Percentiles rank a stretch among this genome's conserved stretches.
These are phyloP conservation scores for Blastobotrys chiropterorum DNA, from an alignment of 805 yeast species.

Conservation along the genomic window DNA sequence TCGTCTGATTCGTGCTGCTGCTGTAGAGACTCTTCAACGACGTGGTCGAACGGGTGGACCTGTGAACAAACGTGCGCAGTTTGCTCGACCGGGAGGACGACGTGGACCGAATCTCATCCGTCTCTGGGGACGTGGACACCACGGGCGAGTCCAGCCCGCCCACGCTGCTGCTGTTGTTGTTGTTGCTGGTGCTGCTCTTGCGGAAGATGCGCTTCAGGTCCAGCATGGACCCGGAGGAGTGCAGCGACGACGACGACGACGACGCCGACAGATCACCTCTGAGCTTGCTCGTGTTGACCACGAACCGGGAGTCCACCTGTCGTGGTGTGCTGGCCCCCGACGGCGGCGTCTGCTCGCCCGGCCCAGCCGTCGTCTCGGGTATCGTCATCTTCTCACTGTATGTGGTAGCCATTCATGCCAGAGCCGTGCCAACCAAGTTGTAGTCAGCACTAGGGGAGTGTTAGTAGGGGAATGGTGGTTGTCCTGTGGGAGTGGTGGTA, in stretches of 20 bases:
- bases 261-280: conserved; percentile 20
- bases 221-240: conserved; percentile 31
- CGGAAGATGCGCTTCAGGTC: conserved; percentile 44
- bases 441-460: too few relatives aligned
- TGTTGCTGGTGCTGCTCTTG: too few relatives aligned
- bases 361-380: too few relatives aligned
- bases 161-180: conserved; percentile 1
- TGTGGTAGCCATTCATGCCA: conserved; percentile 14
- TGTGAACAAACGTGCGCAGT: conserved; percentile 6
- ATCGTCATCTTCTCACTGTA: conserved; percentile 3
- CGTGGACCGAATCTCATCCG: conserved; percentile 11
- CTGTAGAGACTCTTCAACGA: conserved; percentile 24
- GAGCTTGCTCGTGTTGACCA: conserved; percentile 72
- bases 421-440: conserved; percentile 2
- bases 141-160: conserved; percentile 5
- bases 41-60: conserved; percentile 18
- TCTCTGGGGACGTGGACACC: neutral
- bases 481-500: too few relatives aligned
- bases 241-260: conserved; percentile 28
- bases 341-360: too few relatives aligned
- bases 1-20: conserved; percentile 19
- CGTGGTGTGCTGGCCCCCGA: conserved; percentile 14
- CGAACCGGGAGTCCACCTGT: conserved; percentile 77
- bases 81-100: conserved; percentile 25
- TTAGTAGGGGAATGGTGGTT: too few relatives aligned